Evolutionary conservation across 306 rosid genomes (phyloP).

Genomic region (Senna tora): DNA sequence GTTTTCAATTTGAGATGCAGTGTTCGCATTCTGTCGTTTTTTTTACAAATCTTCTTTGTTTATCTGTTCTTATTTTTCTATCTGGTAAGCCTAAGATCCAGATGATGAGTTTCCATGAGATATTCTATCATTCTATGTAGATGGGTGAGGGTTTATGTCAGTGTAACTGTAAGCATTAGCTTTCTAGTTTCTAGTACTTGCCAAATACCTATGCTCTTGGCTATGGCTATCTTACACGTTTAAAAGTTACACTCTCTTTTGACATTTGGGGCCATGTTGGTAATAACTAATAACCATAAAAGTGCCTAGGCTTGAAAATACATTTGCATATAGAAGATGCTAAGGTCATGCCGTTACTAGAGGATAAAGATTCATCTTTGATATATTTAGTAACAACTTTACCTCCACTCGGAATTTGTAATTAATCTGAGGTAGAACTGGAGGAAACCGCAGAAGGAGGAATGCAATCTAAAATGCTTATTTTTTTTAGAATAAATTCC

Average conservation of each 20-base stretch:
- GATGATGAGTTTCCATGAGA: background rate
- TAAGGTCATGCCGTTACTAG: background rate
- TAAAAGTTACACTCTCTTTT: background rate
- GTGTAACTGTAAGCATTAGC: background rate
- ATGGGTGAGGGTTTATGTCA: background rate
- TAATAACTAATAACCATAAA: background rate
- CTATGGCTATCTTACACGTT: background rate
- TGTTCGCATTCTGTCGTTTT: background rate
- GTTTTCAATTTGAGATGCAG: background rate
- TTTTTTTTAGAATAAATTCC: background rate
- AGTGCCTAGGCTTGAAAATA: background rate
- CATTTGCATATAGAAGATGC: background rate
- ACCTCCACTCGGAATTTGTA: background rate
- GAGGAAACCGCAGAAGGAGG: background rate
- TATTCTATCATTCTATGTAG: background rate
- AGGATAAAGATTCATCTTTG: background rate
- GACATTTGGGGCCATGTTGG: background rate
- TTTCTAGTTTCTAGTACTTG: background rate
- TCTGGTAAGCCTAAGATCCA: background rate
- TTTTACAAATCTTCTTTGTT: background rate
- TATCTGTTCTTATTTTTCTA: background rate
- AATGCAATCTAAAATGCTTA: background rate
- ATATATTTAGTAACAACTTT: too few relatives aligned
- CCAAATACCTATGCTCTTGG: background rate
- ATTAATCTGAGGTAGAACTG: constrained; percentile 2